Percentiles rank a stretch among this genome's conserved stretches.
phyloP scores from a whole-genome alignment of 306 rosid species.

The Rosa rugosa region DNA sequence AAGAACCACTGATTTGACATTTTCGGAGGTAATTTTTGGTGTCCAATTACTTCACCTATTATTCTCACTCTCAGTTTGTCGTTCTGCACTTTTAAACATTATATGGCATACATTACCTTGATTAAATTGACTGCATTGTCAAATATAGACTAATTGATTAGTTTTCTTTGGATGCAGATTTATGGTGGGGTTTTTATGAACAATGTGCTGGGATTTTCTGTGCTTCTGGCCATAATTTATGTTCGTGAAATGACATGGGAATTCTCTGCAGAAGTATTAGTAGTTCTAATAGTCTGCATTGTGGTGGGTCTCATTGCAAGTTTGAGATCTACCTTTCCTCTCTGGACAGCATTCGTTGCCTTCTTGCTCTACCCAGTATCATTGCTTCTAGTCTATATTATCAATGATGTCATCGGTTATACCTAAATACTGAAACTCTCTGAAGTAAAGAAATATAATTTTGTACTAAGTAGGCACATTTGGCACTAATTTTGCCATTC shows the following conservation, averaged over 20 bases:
- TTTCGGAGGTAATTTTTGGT: constrained; percentile 44
- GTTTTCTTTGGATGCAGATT: constrained; percentile 41
- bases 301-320: constrained; percentile 44
- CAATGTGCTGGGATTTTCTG: constrained; percentile 61
- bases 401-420: constrained; percentile 41
- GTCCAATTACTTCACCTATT: not conserved
- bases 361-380: constrained; percentile 48
- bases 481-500: not conserved
- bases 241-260: constrained; percentile 53
- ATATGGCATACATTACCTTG: not conserved
- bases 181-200: constrained; percentile 73
- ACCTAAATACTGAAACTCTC: not conserved
- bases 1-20: constrained; percentile 52
- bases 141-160: not conserved
- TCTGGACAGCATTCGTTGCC: constrained; percentile 54
- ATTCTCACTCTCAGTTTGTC: not conserved
- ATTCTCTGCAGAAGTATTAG: constrained; percentile 59
- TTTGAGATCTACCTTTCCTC: constrained; percentile 41
- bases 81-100: not conserved
- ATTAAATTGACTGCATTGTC: not conserved
- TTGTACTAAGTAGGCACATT: not conserved
- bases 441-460: not conserved
- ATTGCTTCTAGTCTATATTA: constrained; percentile 44
- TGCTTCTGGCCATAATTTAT: constrained; percentile 50
- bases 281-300: constrained; percentile 53